A percentile compares a stretch with the other conserved stretches of the same genome.
Conservation (phyloP, 2,329 filamentous ascomycete genomes). For the Penicillium sp. region DNA sequence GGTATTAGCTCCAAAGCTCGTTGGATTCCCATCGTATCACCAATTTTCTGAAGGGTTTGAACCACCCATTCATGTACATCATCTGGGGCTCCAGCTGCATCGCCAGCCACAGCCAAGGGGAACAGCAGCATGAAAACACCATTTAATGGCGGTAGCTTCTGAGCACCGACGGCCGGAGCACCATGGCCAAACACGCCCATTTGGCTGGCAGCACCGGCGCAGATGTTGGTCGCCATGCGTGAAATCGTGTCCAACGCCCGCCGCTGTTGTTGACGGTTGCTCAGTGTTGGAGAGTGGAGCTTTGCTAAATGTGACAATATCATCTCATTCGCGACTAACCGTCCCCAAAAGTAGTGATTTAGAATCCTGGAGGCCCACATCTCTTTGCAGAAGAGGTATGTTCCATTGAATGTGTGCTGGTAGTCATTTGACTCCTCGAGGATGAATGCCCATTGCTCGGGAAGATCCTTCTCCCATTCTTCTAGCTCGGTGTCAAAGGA, state of each 20-base stretch:
- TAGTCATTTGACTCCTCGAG: conserved; percentile 15
- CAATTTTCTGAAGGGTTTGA: conserved; percentile 24
- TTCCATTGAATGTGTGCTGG: conserved; percentile 22
- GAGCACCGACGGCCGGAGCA: neutral
- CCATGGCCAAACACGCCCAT: conserved; percentile 11
- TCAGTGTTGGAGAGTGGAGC: neutral
- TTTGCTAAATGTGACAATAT: conserved; percentile 17
- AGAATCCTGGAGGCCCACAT: conserved; percentile 25
- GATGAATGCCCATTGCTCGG: conserved; percentile 18
- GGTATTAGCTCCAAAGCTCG: conserved; percentile 25
- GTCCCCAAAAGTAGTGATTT: conserved; percentile 28
- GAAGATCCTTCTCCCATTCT: conserved; percentile 23
- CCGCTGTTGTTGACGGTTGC: conserved; percentile 17
- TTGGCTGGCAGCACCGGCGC: conserved; percentile 26
- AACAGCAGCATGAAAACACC: conserved; percentile 30
- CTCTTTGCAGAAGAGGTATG: conserved; percentile 27
- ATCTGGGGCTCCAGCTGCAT: conserved; percentile 23
- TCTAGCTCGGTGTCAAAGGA: conserved; percentile 23
- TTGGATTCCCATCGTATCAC: conserved; percentile 26
- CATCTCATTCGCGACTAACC: conserved; percentile 29
- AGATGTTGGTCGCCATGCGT: conserved; percentile 26
- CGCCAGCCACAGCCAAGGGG: conserved; percentile 25
- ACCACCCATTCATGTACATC: conserved; percentile 28
- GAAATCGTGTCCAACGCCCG: conserved; percentile 19
- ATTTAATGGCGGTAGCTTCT: conserved; percentile 21